These are phyloP conservation scores for Pichia inconspicua DNA, from an alignment of 1,139 yeast species.

Conservation along the genomic window DNA sequence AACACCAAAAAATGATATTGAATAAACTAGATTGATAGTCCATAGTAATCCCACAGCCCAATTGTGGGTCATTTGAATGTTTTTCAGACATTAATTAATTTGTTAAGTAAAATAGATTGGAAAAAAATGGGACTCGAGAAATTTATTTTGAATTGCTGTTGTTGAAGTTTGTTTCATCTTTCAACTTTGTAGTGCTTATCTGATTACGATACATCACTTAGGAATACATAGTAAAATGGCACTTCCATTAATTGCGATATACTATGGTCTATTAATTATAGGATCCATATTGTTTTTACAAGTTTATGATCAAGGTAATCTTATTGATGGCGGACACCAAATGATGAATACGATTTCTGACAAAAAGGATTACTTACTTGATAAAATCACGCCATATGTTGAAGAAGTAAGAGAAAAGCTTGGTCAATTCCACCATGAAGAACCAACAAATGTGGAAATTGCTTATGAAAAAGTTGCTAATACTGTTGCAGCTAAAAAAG, in stretches of 20 bases:
- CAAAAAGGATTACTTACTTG: neutral
- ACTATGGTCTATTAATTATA: conserved; percentile 8
- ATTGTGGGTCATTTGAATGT: neutral
- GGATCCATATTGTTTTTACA: conserved; percentile 5
- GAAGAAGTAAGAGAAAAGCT: neutral
- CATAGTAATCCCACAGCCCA: neutral
- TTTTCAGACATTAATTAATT: no score
- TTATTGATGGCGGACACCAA: conserved; percentile 4
- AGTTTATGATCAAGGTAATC: conserved; percentile 2
- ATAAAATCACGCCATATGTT: neutral
- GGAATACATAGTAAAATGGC: conserved; percentile 2
- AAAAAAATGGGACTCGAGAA: no score
- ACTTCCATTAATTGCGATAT: conserved; percentile 4
- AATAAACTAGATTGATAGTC: neutral
- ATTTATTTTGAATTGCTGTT: no score
- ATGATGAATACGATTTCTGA: neutral
- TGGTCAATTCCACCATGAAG: neutral
- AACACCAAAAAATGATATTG: neutral
- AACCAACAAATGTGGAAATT: neutral
- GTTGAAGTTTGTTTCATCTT: no score
- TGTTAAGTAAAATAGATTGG: no score
- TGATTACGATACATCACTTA: neutral
- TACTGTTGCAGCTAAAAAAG: neutral
- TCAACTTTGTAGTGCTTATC: neutral
- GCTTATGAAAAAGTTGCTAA: neutral